Evolutionary conservation across 305 asterid genomes (phyloP), one percentile per base, ranked within the genome.

Genomic region (Solanum aculeatissimum): DNA sequence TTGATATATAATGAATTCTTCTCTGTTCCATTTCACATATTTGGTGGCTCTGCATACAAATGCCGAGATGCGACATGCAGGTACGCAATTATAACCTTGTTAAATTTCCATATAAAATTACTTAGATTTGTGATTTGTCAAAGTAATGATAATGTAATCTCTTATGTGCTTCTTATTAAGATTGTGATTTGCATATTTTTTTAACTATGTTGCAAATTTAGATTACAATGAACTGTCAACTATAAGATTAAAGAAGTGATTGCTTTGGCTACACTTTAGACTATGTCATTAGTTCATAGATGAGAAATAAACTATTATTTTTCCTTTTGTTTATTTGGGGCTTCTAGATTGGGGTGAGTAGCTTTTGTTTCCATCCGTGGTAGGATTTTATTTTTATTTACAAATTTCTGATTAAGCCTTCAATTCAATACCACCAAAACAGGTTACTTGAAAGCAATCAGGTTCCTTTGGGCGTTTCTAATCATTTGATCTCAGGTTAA

Each of bases 1-100:
- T 87, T 97, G 92, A 90, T 97, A 88, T 97, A 97, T 97, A 97
- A 97, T 80, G 99, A 95, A 86, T 97, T 97, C 89, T 97, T 97
- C 89, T 97, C 99, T 14, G 94, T 97, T 83, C 99, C 99, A 43
- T 95, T 93, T 90, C 97, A 95, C 92, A 94, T 97, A 88, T 97
- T 97, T 91, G 98, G 99, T 84, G 87, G 84, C 85, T 95, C 99
- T 86, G 99, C 99, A 85, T 97, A 93, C 89, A 89, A 83, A 89
- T 97, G 99, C 88, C 94, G 97, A 74, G 99, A 94, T 85, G 86
- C 91, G 75, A 87, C 96, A 23, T 97, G 99, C 97, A 97, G 99
- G 99, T 97, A 91, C 45, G 63, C 19, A 83, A 18, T 25, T 65
- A 47, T 66, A 42, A 15, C 51, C 45, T 82, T 43, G 38, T 70